A percentile compares a stretch with the other conserved stretches of the same genome.
phyloP scores from a whole-genome alignment of 2,329 filamentous ascomycete species.

The Alternaria burnsii region DNA sequence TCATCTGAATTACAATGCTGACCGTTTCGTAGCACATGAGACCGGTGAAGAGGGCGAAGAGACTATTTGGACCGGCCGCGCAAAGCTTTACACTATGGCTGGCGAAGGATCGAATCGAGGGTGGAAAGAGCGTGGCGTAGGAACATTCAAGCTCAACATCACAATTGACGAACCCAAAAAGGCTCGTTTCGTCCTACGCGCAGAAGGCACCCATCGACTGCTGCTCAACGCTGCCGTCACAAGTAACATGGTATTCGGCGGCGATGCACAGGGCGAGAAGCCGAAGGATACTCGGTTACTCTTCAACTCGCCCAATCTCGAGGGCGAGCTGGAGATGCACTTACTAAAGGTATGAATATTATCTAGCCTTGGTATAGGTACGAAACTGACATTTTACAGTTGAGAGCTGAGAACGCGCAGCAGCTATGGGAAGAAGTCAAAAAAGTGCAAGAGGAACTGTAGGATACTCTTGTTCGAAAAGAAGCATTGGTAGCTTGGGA shows the following conservation, averaged over 20 bases:
- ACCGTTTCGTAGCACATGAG: constrained; percentile 65
- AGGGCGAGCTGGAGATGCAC: constrained; percentile 62
- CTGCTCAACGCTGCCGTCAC: constrained; percentile 86
- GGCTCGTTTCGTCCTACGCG: constrained; percentile 85
- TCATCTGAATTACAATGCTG: constrained; percentile 14
- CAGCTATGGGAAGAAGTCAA: constrained; percentile 37
- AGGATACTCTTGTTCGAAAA: constrained; percentile 24
- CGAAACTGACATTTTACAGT: constrained; percentile 22
- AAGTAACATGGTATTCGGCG: constrained; percentile 80
- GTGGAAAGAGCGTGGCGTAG: constrained; percentile 91
- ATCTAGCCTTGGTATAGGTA: neutral
- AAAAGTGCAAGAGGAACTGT: constrained; percentile 33
- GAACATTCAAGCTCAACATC: constrained; percentile 81
- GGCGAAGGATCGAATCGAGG: constrained; percentile 63
- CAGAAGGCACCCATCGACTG: constrained; percentile 86
- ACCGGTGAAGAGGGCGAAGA: constrained; percentile 87
- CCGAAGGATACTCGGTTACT: constrained; percentile 75
- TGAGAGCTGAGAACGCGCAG: constrained; percentile 34
- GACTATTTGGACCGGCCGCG: constrained; percentile 77
- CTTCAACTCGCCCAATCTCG: constrained; percentile 65
- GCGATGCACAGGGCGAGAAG: constrained; percentile 68
- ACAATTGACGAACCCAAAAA: constrained; percentile 51
- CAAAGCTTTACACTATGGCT: constrained; percentile 84
- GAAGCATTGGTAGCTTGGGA: constrained; percentile 4
- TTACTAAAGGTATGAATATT: constrained; percentile 63